Base-by-base conservation (phyloP, 371 early-diverging fungal genomes). In the Quaeritorhiza haematococci region DNA sequence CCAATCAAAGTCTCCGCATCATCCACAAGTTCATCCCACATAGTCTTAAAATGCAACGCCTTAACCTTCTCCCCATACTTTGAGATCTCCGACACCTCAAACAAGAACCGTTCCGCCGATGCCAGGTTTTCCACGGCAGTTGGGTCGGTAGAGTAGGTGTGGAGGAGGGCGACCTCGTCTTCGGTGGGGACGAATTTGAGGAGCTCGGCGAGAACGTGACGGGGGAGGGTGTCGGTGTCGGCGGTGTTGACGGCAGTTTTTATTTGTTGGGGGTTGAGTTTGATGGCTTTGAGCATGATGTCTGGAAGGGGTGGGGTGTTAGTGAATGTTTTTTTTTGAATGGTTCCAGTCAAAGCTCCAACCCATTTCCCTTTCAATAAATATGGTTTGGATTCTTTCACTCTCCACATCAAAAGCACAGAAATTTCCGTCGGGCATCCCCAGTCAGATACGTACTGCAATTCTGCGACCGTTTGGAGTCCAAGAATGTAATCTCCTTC, bases 401-500 rank as follows among this genome's bases (percentile, higher is more conserved):
- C n/a, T n/a, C n/a, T n/a, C n/a, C n/a, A n/a, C n/a, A n/a, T n/a
- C n/a, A n/a, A n/a, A n/a, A n/a, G n/a, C n/a, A n/a, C n/a, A n/a
- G n/a, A n/a, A n/a, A n/a, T n/a, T n/a, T n/a, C n/a, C n/a, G n/a
- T n/a, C n/a, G n/a, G n/a, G n/a, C n/a, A n/a, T n/a, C n/a, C n/a
- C n/a, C n/a, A 24, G 2, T 19, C 27, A 3, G 41, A 29, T 15
- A 47, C 56, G 29, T 52, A 63, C 58, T 76, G 42, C 53, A 53
- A 53, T 74, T 74, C 44, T 80, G 80, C 15, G 76, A 59, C 3
- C 76, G 58, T 58, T 78, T 80, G 1, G 60, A 27, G 35, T 80
- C 80, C 56, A 80, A 55, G 43, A 80, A 72, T 19, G 72, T 65
- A 28, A 80, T 74, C 44, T 74, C 71, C 56, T 74, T 71, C 23